A percentile compares a stretch with the other conserved stretches of the same genome.
Conservation (phyloP, 148 eudicot species). For the Simmondsia chinensis region DNA sequence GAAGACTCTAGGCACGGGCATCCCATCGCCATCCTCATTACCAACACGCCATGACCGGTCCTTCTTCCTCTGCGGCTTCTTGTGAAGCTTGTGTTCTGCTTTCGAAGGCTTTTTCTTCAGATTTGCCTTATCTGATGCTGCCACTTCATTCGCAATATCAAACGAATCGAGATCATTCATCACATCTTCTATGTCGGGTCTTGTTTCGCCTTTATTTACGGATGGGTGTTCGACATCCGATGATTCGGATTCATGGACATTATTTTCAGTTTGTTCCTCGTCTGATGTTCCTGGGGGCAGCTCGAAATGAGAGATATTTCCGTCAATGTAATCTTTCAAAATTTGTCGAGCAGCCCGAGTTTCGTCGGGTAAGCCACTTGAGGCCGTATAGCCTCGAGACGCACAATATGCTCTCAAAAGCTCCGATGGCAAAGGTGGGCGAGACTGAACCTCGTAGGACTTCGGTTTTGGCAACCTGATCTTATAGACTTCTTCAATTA, state of each 20-base stretch:
- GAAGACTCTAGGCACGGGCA: slow-evolving; percentile 62
- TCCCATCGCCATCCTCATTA: slow-evolving; percentile 74
- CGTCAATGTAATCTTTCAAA: slow-evolving; percentile 89
- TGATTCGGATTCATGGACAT: slow-evolving; percentile 34
- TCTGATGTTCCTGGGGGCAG: slow-evolving; percentile 59
- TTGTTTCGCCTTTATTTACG: slow-evolving; percentile 22
- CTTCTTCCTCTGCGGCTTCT: slow-evolving; percentile 81
- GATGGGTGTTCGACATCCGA: slow-evolving; percentile 35
- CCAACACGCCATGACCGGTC: slow-evolving; percentile 85
- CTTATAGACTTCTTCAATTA: slow-evolving; percentile 59
- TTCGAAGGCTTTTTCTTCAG: slow-evolving; percentile 31
- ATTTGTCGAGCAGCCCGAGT: slow-evolving; percentile 78
- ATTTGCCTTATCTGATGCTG: slow-evolving; percentile 19
- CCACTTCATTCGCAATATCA: slow-evolving; percentile 59
- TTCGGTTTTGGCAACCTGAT: slow-evolving; percentile 83
- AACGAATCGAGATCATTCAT: slow-evolving; percentile 68
- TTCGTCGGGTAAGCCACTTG: slow-evolving; percentile 91
- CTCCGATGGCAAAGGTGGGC: slow-evolving; percentile 81
- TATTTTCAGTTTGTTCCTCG: slow-evolving; percentile 17
- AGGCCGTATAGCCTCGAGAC: slow-evolving; percentile 83
- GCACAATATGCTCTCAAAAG: slow-evolving; percentile 86
- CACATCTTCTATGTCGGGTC: slow-evolving; percentile 36
- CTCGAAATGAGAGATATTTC: slow-evolving; percentile 77
- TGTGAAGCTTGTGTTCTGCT: slow-evolving; percentile 75
- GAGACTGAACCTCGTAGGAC: slow-evolving; percentile 67